Base-by-base conservation (phyloP, 192 early-diverging fungal species). In the Coemansia sp. region DNA sequence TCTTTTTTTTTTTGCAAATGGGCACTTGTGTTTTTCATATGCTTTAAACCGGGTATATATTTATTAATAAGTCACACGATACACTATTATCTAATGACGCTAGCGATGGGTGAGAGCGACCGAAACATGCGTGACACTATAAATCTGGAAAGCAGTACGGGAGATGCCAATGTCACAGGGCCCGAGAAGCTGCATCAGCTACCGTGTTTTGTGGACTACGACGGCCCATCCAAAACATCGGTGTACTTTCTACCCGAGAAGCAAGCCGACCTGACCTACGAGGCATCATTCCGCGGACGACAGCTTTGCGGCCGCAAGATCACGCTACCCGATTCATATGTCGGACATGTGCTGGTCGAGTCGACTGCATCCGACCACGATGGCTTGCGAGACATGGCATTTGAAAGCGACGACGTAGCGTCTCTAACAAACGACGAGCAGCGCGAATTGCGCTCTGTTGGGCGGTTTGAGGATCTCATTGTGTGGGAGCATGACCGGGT, bases 401-500 rank as follows among this genome's bases (percentile, higher is more conserved):
- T 80, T 65, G 79, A 82, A 21, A 43, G 60, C 6, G 49, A 64
- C 5, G 18, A 20, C 2, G 10, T 16, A 1, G 10, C 51, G 26
- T 23, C 52, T 18, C 60, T 48, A 3, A 51, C 67, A 34, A 46
- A 63, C 15, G 61, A 43, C 38, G 74, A 70, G 60, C 67, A 70
- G 12, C 60, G 69, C 23, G 76, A 66, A 39, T 41, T 78, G 20
- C 33, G 46, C 12, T 68, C 79, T 18, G 62, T 52, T 33, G 71
- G 62, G 46, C 26, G 14, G 15, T 76, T 82, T 36, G 60, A 52
- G 15, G 60, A 48, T 9, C 14, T 82, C 15, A 64, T 58, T 0
- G 74, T 82, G 43, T 82, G 79, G 79, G 79, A 82, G 38, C 79
- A 82, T 52, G 79, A 82, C 68, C 41, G 68, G 18, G 44, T 71